Base-by-base conservation (phyloP, 768 basidiomycete genomes). In the Myochromella boudieri region DNA sequence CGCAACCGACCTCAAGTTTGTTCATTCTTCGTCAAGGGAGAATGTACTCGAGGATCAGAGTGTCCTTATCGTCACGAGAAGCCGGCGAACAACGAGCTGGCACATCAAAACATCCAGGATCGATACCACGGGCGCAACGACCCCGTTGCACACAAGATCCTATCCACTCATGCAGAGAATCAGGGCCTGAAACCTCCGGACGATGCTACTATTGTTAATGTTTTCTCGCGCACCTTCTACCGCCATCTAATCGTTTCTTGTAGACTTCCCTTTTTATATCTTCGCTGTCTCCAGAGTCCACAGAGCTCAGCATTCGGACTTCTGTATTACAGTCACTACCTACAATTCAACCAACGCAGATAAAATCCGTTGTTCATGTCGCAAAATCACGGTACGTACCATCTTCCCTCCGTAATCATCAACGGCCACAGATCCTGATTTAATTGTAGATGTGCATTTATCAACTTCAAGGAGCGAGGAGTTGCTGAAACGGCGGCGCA, bases 31-130 rank as follows among this genome's bases (percentile, higher is more conserved):
- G 85, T 78, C 40, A 99, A 98, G 68, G 97, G 97, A 0, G 89
- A 95, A 45, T 99, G 97, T 65, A 91, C 77, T 31, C 82, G 97
- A 33, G 97, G 97, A 6, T 68, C 71, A 11, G 93, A 95, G 49
- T 99, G 97, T 64, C 97, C 97, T 1, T 98, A 92, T 66, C 88
- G 95, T 51, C 95, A 98, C 59, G 97, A 99, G 65, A 81, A 86
- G 60, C 92, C 92, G 0, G 78, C 77, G 14, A 79, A 93, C 56
- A 89, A 87, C 51, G 91, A 85, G 31, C 65, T 94, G 36, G 78
- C 90, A 10, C 87, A 93, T 57, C 95, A 99, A 68, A 97, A 92
- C 60, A 85, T 98, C 41, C 85, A 89, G 57, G 95, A 98, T 68
- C 77, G 97, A 42, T 98, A 92, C 66, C 85, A 98, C 65, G 97